Evolutionary conservation across 495 filamentous ascomycete genomes (phyloP), one percentile per base, ranked within the genome.

Genomic region (Peziza echinospora): DNA sequence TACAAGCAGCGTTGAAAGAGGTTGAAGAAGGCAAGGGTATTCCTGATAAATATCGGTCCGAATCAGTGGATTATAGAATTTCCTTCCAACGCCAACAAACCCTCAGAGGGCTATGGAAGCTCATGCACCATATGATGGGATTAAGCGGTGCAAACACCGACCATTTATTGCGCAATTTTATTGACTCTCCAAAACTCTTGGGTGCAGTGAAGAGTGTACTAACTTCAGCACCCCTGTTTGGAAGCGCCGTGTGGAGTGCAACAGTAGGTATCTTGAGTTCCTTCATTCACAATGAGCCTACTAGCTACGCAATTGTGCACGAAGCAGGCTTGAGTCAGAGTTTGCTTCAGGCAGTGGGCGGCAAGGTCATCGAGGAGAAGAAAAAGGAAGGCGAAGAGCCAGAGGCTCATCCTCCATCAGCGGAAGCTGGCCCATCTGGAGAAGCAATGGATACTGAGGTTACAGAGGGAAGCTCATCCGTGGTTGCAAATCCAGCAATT

Each of bases 211-310:
- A 81, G 26, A 67, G 74, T 26, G 83, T 94, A n/a, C 80, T 93
- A 46, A 71, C 75, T 46, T 80, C 93, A 49, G 76, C 76, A 22
- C 60, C 62, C 11, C 65, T 81, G 13, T 99, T 84, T 59, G 91
- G 91, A 37, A 83, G 84, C 10, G 75, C 81, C 52, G 82, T 94
- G 13, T 99, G 91, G 91, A 91, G 84, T 47, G 80, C 81, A 56
- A 79, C 83, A 16, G 81, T 89, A 47, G 80, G 78, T 51, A 84
- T 96, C 52, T 68, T 96, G 23, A 87, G 81, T 62, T 87, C 78
- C 56, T 96, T 96, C 66, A 93, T 99, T 49, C 91, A 99, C 62
- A 94, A 96, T 58, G 91, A 99, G 55, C 91, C 91, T 2, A 96
- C 91, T 4, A 99, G 91, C 56, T 96, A 94, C 57, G 76, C 81